These are phyloP conservation scores for Penicillium sp. DNA, from an alignment of 2,329 filamentous ascomycete genomes.

Conservation along the genomic window DNA sequence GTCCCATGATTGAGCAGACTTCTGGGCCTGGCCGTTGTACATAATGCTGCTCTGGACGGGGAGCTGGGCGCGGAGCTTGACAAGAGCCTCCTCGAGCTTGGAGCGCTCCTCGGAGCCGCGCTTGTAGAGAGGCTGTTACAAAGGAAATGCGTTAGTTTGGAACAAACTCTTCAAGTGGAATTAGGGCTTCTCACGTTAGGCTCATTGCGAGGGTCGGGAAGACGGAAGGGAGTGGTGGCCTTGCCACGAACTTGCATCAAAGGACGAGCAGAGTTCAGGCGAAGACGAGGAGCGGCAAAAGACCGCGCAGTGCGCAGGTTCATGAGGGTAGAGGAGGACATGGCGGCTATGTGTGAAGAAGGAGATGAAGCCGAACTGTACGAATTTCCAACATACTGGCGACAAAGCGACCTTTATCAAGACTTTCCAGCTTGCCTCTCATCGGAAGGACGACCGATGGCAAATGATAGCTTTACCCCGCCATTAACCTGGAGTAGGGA, in stretches of 20 bases:
- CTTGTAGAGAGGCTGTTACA: constrained; percentile 29
- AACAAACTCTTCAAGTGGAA: neutral
- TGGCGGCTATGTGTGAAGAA: constrained; percentile 7
- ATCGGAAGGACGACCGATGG: constrained; percentile 16
- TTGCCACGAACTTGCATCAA: constrained; percentile 26
- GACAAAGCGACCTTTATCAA: constrained; percentile 6
- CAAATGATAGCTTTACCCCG: constrained; percentile 8
- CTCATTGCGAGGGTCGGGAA: constrained; percentile 39
- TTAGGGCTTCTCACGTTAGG: constrained; percentile 36
- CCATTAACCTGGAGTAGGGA: constrained; percentile 2
- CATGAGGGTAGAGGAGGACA: constrained; percentile 24
- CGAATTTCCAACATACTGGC: neutral
- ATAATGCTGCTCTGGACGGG: constrained; percentile 36
- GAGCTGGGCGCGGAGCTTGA: constrained; percentile 36
- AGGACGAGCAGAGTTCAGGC: constrained; percentile 10
- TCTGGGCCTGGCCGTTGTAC: constrained; percentile 35
- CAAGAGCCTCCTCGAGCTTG: constrained; percentile 37
- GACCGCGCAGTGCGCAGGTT: constrained; percentile 22
- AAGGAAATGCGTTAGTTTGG: neutral
- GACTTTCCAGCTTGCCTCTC: neutral
- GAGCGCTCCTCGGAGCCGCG: constrained; percentile 38
- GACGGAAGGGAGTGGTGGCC: constrained; percentile 34
- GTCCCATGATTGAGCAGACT: constrained; percentile 26
- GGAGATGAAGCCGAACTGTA: constrained; percentile 1
- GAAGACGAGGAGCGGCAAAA: constrained; percentile 17